Percentiles rank a stretch among this genome's conserved stretches.
Evolutionary conservation across 78 protist genomes (phyloP).

Genomic region (Cyanophora paradoxa): DNA sequence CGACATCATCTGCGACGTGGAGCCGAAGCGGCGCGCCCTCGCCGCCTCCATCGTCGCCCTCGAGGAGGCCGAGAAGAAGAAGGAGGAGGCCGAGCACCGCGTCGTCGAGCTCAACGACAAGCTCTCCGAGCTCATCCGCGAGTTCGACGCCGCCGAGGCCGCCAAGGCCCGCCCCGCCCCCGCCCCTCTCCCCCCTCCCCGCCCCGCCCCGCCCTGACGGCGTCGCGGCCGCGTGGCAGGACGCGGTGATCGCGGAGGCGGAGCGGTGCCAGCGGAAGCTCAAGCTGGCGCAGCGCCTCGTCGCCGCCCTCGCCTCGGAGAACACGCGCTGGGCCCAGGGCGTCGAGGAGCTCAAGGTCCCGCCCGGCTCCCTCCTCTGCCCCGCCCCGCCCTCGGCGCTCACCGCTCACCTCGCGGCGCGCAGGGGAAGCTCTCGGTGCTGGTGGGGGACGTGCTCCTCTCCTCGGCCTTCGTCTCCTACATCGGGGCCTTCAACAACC

Average conservation of each 20-base stretch:
- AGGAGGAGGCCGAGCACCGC: slow-evolving; percentile 26
- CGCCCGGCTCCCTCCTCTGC: too few relatives aligned
- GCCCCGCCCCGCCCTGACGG: too few relatives aligned
- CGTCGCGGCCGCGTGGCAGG: too few relatives aligned
- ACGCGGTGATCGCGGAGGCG: slow-evolving; percentile 33
- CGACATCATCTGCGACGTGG: slow-evolving; percentile 46
- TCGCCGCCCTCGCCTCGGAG: slow-evolving; percentile 42
- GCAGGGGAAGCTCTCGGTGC: neutral
- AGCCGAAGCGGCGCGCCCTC: slow-evolving; percentile 37
- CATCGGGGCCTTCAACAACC: slow-evolving; percentile 50
- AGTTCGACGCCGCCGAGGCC: neutral
- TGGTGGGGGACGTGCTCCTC: slow-evolving; percentile 56
- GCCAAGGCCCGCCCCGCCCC: too few relatives aligned
- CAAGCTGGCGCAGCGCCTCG: slow-evolving; percentile 44
- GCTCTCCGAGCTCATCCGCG: neutral
- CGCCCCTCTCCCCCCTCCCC: too few relatives aligned
- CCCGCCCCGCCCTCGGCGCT: too few relatives aligned
- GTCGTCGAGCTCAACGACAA: neutral
- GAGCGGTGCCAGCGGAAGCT: slow-evolving; percentile 31
- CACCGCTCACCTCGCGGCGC: too few relatives aligned
- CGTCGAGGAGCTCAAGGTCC: slow-evolving; percentile 9
- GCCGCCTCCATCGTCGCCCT: neutral
- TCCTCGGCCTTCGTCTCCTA: slow-evolving; percentile 56
- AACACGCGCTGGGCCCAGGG: slow-evolving; percentile 41
- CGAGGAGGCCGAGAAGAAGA: slow-evolving; percentile 28